Evolutionary conservation across 2,329 filamentous ascomycete species (phyloP).

Genomic region (Penicillium sp.): DNA sequence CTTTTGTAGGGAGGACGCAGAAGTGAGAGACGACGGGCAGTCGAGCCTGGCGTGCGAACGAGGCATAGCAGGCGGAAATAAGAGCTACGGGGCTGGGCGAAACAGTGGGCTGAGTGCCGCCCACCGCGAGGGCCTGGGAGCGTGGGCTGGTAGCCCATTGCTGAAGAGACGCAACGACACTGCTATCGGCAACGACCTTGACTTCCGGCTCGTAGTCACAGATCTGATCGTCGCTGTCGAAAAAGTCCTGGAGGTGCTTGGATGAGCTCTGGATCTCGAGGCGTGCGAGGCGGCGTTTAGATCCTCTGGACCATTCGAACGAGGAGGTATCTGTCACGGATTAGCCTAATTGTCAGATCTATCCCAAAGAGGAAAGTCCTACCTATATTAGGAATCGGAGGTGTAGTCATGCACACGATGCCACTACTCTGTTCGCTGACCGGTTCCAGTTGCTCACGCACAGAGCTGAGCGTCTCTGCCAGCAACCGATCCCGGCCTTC

Average conservation of each 20-base stretch:
- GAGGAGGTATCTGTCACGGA: conserved; percentile 25
- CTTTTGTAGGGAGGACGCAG: conserved; percentile 30
- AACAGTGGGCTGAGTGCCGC: conserved; percentile 27
- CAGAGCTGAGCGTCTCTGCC: conserved; percentile 25
- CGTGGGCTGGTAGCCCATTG: conserved; percentile 36
- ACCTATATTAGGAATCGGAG: conserved; percentile 34
- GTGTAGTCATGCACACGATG: conserved; percentile 35
- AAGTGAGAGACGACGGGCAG: conserved; percentile 41
- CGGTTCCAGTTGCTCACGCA: conserved; percentile 26
- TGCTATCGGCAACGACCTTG: conserved; percentile 29
- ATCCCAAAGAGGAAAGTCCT: conserved; percentile 13
- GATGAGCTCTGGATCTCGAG: conserved; percentile 37
- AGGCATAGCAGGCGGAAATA: conserved; percentile 37
- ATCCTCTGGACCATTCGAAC: conserved; percentile 32
- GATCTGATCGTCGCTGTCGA: conserved; percentile 38
- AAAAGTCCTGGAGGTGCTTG: conserved; percentile 38
- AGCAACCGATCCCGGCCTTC: conserved; percentile 29
- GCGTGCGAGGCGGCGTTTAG: conserved; percentile 36
- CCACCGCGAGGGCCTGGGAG: conserved; percentile 37
- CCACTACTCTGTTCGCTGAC: conserved; percentile 29
- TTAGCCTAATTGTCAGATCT: not conserved
- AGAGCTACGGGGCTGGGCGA: conserved; percentile 31
- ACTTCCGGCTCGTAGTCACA: conserved; percentile 29
- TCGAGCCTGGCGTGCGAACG: conserved; percentile 30
- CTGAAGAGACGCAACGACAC: conserved; percentile 30